Percentiles rank a stretch among this genome's conserved stretches.
Evolutionary conservation across 1,139 yeast species (phyloP).

Genomic region (Candida labiduridarum): DNA sequence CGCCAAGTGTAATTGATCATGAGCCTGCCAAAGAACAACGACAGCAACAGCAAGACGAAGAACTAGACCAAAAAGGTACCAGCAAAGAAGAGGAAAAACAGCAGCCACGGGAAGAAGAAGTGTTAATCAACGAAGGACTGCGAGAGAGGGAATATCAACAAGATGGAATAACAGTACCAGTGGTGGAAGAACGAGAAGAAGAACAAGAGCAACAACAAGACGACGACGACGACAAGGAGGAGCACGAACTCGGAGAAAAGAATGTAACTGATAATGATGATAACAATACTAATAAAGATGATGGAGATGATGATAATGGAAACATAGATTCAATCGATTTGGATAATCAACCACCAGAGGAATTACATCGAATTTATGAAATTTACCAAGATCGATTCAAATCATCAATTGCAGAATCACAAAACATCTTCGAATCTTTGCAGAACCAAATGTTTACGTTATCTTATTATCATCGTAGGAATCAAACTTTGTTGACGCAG

Average conservation of each 20-base stretch:
- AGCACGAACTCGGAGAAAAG: neutral
- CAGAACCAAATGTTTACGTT: slow-evolving; percentile 38
- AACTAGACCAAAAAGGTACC: too few relatives aligned
- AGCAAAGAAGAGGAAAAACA: neutral
- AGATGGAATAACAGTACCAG: neutral
- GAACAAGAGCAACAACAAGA: neutral
- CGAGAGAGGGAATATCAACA: neutral
- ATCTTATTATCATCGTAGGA: slow-evolving; percentile 38
- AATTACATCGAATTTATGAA: slow-evolving; percentile 28
- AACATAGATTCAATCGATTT: neutral
- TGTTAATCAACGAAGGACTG: neutral
- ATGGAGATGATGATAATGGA: neutral
- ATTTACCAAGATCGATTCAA: slow-evolving; percentile 30
- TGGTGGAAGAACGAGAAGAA: neutral
- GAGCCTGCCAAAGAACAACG: neutral
- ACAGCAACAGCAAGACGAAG: neutral
- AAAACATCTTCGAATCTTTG: slow-evolving; percentile 33
- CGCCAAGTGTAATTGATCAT: too few relatives aligned
- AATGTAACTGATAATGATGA: neutral
- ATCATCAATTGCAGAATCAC: slow-evolving; percentile 25
- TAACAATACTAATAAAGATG: neutral
- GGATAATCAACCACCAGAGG: slow-evolving; percentile 12
- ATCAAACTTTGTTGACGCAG: slow-evolving; percentile 39
- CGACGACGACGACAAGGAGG: neutral
- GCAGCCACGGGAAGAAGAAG: neutral